Conservation (phyloP, 805 yeast genomes). For the Candida sithepensis region DNA sequence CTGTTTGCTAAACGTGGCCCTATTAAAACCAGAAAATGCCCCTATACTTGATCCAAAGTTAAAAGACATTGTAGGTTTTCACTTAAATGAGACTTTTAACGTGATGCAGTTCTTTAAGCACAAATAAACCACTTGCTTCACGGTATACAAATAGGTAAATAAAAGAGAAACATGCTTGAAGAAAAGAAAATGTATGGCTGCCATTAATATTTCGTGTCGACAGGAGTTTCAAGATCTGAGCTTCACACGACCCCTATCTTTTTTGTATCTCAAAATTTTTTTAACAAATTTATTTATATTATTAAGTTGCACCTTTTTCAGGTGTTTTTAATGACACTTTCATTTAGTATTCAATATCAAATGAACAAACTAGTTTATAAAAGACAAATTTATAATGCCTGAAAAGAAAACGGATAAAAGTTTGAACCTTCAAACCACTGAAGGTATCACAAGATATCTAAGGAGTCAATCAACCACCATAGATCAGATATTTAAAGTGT, state of each 20-base stretch:
- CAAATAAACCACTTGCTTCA: not conserved
- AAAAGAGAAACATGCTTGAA: not conserved
- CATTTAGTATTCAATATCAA: no score
- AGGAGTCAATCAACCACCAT: conserved; percentile 49
- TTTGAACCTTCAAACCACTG: conserved; percentile 33
- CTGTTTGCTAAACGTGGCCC: not conserved
- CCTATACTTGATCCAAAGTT: not conserved
- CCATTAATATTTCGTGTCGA: not conserved
- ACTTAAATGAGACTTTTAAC: not conserved
- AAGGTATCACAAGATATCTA: conserved; percentile 51
- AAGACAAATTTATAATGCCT: no score
- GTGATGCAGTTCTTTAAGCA: not conserved
- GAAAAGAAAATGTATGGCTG: not conserved
- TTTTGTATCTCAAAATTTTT: not conserved
- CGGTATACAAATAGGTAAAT: not conserved
- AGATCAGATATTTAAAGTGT: conserved; percentile 37
- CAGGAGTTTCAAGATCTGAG: not conserved
- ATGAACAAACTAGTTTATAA: no score
- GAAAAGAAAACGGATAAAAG: not conserved
- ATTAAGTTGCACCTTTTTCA: no score
- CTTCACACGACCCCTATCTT: conserved; percentile 1
- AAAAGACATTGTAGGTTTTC: not conserved
- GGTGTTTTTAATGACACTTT: no score
- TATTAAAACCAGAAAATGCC: not conserved
- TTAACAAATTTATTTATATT: not conserved